These are phyloP conservation scores for Mentha longifolia DNA, from an alignment of 257 asterid genomes.

Conservation along the genomic window DNA sequence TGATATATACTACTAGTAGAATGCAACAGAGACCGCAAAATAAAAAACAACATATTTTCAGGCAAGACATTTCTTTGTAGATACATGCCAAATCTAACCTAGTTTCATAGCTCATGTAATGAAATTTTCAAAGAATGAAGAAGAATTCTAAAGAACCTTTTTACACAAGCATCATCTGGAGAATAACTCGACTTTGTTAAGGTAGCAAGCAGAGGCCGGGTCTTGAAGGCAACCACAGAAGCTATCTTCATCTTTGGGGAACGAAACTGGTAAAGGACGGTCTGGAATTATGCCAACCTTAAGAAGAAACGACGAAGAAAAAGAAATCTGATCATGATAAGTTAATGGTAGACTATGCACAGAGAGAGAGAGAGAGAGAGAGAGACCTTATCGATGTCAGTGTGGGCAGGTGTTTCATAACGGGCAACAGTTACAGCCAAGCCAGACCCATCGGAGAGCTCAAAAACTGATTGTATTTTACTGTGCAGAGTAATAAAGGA, in stretches of 20 bases:
- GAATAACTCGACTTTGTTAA: constrained; percentile 63
- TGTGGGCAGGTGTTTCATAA: constrained; percentile 95
- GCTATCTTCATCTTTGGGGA: constrained; percentile 82
- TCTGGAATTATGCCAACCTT: constrained; percentile 92
- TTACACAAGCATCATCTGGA: constrained; percentile 41
- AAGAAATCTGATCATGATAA: not conserved
- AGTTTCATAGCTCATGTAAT: not conserved
- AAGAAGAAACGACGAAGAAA: not conserved
- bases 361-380: constrained; percentile 23
- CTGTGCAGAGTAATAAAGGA: constrained; percentile 41
- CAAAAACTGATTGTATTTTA: constrained; percentile 93
- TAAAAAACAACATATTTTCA: not conserved
- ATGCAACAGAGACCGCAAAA: too few relatives aligned
- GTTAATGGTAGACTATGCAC: not conserved
- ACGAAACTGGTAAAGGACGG: constrained; percentile 77
- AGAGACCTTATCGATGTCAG: constrained; percentile 85
- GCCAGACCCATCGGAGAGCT: constrained; percentile 98
- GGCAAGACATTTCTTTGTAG: not conserved
- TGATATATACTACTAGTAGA: too few relatives aligned
- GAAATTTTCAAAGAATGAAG: constrained; percentile 39
- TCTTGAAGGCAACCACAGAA: constrained; percentile 92
- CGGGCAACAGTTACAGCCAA: constrained; percentile 95
- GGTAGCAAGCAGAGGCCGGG: constrained; percentile 73
- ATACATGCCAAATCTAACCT: not conserved
- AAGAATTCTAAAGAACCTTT: not conserved